Base-by-base conservation (phyloP, 2,329 filamentous ascomycete genomes). In the Penicillium italicum region DNA sequence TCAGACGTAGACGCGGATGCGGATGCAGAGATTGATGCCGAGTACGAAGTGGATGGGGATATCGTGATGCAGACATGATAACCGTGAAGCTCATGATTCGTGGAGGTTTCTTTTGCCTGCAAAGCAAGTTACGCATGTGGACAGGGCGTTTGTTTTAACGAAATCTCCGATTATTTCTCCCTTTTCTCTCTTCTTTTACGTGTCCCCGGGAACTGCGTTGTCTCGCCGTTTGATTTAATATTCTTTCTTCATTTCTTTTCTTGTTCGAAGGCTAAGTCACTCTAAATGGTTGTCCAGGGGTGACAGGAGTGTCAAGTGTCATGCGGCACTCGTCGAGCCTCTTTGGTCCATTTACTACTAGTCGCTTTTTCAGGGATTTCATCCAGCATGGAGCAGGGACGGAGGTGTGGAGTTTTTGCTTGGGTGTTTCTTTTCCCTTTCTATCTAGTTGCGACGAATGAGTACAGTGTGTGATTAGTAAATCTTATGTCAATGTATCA, bases 31-130 rank as follows among this genome's bases (percentile, higher is more conserved):
- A 62, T 61, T 22, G 63, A 63, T 42, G 61, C 50, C n/a, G 61
- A 66, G 40, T 66, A 63, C 34, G 63, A 66, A 44, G 56, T 63
- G 40, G 64, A 65, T 48, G 65, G 58, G 26, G 67, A 67, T 48
- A 57, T 64, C 34, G 65, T 68, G 43, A 71, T 71, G 69, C 65
- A 67, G 50, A 61, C 62, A 60, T 71, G 58, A 70, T 53, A 20
- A 46, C 9, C 33, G 44, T 45, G 43, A 43, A 20, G 34, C 24
- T 53, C 38, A 49, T 49, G 54, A 49, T 53, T 43, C 30, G 46
- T 38, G 43, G 28, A n/a, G 26, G n/a, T 5, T 5, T 26, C 41
- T 53, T 49, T 43, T 34, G 41, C 55, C 42, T 50, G 40, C 47
- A 53, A 55, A 53, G 52, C 50, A 51, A 51, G 56, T 51, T 56